These are phyloP conservation scores for Avena insularis DNA, from an alignment of 176 grass and related monocot species.

Conservation along the genomic window DNA sequence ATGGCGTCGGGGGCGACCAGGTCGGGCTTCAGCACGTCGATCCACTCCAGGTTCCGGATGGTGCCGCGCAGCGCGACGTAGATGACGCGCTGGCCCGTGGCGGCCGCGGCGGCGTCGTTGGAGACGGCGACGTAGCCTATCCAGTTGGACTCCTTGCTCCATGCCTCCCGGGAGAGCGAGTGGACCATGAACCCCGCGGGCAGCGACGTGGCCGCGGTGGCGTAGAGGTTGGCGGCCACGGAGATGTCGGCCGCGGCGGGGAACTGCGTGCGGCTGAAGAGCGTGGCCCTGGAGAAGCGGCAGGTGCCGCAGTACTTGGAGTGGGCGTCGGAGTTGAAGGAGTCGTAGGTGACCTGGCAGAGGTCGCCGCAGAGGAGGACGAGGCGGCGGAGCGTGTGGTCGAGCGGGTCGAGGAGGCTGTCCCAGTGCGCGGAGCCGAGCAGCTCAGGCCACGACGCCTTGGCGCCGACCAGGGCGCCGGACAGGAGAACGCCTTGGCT, in stretches of 20 bases:
- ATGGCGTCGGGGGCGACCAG: conserved; percentile 61
- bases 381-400: conserved; percentile 72
- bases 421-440: conserved; percentile 78
- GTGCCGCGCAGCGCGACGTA: conserved; percentile 81
- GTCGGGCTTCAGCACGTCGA: conserved; percentile 66
- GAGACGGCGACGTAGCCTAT: conserved; percentile 82
- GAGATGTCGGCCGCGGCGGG: conserved; percentile 56
- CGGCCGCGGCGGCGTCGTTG: conserved; percentile 54
- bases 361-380: conserved; percentile 87
- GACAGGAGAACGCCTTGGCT: conserved; percentile 69
- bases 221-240: conserved; percentile 72
- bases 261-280: conserved; percentile 62
- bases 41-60: conserved; percentile 83
- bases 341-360: conserved; percentile 89
- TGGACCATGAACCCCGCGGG: conserved; percentile 59
- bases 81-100: conserved; percentile 73
- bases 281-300: conserved; percentile 67
- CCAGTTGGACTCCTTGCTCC: conserved; percentile 98
- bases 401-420: conserved; percentile 78
- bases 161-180: conserved; percentile 71
- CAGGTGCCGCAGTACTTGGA: conserved; percentile 81
- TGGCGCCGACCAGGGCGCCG: conserved; percentile 38
- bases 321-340: conserved; percentile 74
- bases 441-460: conserved; percentile 61
- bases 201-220: conserved; percentile 49